Conservation (phyloP, 2,329 filamentous ascomycete species). For the Penicillium crustosum region DNA sequence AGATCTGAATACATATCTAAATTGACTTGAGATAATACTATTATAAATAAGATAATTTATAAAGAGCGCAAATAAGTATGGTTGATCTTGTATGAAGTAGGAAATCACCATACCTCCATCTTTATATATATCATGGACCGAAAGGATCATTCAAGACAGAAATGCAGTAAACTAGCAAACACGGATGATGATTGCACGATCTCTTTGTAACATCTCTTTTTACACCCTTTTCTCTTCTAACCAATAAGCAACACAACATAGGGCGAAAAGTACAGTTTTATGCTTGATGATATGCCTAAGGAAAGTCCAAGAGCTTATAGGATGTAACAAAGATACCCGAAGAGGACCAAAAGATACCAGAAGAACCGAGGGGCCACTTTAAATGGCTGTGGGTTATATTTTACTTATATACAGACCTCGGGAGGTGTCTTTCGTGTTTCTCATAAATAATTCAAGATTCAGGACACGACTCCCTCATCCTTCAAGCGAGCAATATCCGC, state of each 20-base stretch:
- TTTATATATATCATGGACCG: not conserved
- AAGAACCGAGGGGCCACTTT: not conserved
- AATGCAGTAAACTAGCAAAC: not conserved
- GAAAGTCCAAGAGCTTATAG: not conserved
- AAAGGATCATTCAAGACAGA: not conserved
- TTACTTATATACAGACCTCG: slow-evolving; percentile 7
- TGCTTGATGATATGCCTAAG: not conserved
- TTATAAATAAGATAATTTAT: not conserved
- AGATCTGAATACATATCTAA: not conserved
- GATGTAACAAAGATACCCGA: not conserved
- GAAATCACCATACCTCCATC: not conserved
- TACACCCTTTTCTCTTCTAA: not conserved
- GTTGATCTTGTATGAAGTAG: not conserved
- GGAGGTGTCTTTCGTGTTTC: not conserved
- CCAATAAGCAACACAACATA: not conserved
- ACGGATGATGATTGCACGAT: too few relatives aligned
- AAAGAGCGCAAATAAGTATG: not conserved
- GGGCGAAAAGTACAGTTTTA: not conserved
- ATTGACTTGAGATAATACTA: not conserved
- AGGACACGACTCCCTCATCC: slow-evolving; percentile 65
- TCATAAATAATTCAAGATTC: slow-evolving; percentile 17
- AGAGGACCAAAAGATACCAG: not conserved
- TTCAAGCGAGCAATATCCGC: slow-evolving; percentile 63
- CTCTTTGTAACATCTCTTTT: not conserved
- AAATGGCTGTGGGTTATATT: not conserved